Evolutionary conservation across 2,329 filamentous ascomycete species (phyloP).

Genomic region (Diplodia intermedia): DNA sequence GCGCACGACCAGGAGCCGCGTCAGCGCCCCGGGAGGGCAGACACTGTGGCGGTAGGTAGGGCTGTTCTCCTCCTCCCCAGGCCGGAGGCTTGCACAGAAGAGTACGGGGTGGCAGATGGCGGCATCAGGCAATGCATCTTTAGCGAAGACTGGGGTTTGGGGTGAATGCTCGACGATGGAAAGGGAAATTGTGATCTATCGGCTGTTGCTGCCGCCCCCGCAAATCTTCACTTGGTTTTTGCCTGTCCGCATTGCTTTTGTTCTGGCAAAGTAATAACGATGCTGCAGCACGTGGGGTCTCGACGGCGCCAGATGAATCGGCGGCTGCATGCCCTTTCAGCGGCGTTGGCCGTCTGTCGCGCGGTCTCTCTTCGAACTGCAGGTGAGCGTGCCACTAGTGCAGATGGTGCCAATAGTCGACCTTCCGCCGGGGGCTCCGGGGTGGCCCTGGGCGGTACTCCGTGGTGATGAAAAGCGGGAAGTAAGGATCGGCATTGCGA

Average conservation of each 20-base stretch:
- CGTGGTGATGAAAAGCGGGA: constrained; percentile 11
- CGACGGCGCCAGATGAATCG: no score
- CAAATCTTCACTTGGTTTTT: not conserved
- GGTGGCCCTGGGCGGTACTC: no score
- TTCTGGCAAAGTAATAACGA: no score
- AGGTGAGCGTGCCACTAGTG: not conserved
- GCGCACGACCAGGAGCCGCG: no score
- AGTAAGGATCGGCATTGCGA: constrained; percentile 20
- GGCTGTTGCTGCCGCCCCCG: not conserved
- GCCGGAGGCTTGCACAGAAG: not conserved
- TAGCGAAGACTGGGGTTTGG: not conserved
- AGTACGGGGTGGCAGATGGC: not conserved
- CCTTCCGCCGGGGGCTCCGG: not conserved
- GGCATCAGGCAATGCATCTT: not conserved
- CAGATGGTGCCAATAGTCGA: not conserved
- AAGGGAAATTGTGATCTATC: not conserved
- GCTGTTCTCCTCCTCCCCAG: not conserved
- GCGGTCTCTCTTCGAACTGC: not conserved
- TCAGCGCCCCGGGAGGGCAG: no score
- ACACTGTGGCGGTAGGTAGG: no score
- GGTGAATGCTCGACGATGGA: no score
- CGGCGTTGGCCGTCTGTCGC: no score
- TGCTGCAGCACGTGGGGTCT: no score
- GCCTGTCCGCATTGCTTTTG: not conserved
- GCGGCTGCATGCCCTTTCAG: not conserved